phyloP scores from a whole-genome alignment of 192 early-diverging fungal genomes.

The Gigaspora rosea region DNA sequence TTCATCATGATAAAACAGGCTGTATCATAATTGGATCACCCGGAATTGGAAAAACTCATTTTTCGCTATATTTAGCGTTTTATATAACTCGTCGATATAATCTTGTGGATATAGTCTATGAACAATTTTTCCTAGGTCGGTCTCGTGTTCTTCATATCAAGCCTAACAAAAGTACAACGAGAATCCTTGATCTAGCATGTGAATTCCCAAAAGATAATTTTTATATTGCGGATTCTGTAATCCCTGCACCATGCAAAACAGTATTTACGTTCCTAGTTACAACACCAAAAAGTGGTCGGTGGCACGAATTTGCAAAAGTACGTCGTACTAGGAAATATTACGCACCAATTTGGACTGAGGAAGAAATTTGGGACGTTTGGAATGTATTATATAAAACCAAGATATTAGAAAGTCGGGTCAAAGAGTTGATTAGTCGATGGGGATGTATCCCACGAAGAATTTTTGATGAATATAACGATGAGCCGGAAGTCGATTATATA shows the following conservation, averaged over 20 bases:
- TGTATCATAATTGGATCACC: constrained; percentile 10
- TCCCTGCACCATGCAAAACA: background rate
- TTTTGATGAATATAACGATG: constrained; percentile 20
- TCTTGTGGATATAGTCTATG: background rate
- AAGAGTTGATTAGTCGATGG: constrained; percentile 11
- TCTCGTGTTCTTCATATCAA: constrained; percentile 2
- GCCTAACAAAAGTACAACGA: background rate
- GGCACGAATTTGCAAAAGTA: constrained; percentile 15
- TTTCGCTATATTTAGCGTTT: constrained; percentile 17
- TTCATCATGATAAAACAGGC: background rate
- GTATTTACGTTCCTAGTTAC: constrained; percentile 13
- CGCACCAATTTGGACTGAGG: constrained; percentile 4
- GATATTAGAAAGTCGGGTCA: constrained; percentile 7
- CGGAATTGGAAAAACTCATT: constrained; percentile 23
- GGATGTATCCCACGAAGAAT: background rate
- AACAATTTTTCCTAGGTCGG: background rate
- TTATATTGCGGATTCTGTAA: constrained; percentile 26
- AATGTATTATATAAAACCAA: constrained; percentile 7
- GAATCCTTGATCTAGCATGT: background rate
- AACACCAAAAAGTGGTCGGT: constrained; percentile 9
- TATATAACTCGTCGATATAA: constrained; percentile 22
- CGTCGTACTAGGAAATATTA: background rate
- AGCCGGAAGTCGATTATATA: background rate
- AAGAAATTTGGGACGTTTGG: constrained; percentile 22
- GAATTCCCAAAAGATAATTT: constrained; percentile 12